Conservation (phyloP, 2,329 filamentous ascomycete species). For the Capronia coronata region DNA sequence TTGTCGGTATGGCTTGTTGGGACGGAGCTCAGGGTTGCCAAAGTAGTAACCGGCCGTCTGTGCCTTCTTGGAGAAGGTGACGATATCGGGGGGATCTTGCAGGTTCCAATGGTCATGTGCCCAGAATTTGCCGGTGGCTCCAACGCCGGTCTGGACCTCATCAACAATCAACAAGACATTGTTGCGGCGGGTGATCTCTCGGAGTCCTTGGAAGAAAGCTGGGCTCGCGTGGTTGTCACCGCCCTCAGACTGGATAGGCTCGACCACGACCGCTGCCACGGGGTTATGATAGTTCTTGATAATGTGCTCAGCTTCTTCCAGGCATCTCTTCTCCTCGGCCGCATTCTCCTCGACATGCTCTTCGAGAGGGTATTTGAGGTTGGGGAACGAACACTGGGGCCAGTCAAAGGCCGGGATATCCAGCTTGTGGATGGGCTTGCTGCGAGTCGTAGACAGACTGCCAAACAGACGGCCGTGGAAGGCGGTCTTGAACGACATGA, state of each 20-base stretch:
- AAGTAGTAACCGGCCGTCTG: conserved; percentile 92
- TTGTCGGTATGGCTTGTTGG: conserved; percentile 90
- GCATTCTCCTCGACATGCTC: conserved; percentile 73
- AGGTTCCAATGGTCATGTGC: conserved; percentile 93
- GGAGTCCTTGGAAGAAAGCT: conserved; percentile 77
- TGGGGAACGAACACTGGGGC: conserved; percentile 82
- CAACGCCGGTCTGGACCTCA: conserved; percentile 89
- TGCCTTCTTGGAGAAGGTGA: conserved; percentile 93
- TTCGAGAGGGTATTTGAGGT: conserved; percentile 79
- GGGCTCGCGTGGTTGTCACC: conserved; percentile 91
- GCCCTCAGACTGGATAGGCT: conserved; percentile 89
- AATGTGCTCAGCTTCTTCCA: conserved; percentile 75
- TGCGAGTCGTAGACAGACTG: conserved; percentile 78
- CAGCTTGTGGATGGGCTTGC: conserved; percentile 90
- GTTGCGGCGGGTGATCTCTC: conserved; percentile 69
- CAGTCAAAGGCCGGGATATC: conserved; percentile 94
- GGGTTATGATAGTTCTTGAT: conserved; percentile 73
- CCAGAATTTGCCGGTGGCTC: conserved; percentile 92
- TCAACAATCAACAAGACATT: conserved; percentile 67
- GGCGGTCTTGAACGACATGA: conserved; percentile 78
- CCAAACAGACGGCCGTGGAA: conserved; percentile 92
- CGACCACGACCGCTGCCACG: conserved; percentile 73
- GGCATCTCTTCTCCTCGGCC: conserved; percentile 70
- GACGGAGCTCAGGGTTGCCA: conserved; percentile 68
- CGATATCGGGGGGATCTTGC: conserved; percentile 74